Conservation (phyloP, 306 rosid genomes). For the Prunus fruticosa region DNA sequence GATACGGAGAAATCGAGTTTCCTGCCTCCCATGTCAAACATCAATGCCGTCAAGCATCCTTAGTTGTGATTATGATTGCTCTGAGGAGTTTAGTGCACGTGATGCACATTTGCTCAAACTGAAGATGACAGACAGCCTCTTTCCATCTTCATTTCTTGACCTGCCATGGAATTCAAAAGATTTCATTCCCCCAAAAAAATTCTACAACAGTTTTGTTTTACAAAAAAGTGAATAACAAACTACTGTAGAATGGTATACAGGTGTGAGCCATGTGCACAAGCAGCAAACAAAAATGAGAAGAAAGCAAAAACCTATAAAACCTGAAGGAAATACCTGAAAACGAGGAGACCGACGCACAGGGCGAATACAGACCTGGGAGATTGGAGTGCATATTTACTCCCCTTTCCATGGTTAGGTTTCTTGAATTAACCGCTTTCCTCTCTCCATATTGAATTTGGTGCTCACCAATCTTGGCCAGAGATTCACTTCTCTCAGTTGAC, state of each 20-base stretch:
- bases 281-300: too few relatives aligned
- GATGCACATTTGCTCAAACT: background rate
- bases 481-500: slow-evolving; percentile 55
- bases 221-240: background rate
- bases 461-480: slow-evolving; percentile 39
- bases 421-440: slow-evolving; percentile 26
- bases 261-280: background rate
- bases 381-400: slow-evolving; percentile 21
- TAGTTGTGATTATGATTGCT: slow-evolving; percentile 29
- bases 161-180: slow-evolving; percentile 29
- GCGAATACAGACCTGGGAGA: slow-evolving; percentile 60
- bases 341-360: slow-evolving; percentile 69
- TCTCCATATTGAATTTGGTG: slow-evolving; percentile 36
- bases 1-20: background rate
- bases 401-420: slow-evolving; percentile 40
- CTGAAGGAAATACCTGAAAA: slow-evolving; percentile 40
- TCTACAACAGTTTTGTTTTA: background rate
- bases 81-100: slow-evolving; percentile 11
- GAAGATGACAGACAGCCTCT: background rate
- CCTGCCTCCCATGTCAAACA: slow-evolving; percentile 24
- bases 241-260: background rate
- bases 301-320: background rate
- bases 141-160: slow-evolving; percentile 44
- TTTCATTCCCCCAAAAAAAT: slow-evolving; percentile 5
- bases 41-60: slow-evolving; percentile 22